phyloP scores from a whole-genome alignment of 2,329 filamentous ascomycete species.

The Cadophora sp. region DNA sequence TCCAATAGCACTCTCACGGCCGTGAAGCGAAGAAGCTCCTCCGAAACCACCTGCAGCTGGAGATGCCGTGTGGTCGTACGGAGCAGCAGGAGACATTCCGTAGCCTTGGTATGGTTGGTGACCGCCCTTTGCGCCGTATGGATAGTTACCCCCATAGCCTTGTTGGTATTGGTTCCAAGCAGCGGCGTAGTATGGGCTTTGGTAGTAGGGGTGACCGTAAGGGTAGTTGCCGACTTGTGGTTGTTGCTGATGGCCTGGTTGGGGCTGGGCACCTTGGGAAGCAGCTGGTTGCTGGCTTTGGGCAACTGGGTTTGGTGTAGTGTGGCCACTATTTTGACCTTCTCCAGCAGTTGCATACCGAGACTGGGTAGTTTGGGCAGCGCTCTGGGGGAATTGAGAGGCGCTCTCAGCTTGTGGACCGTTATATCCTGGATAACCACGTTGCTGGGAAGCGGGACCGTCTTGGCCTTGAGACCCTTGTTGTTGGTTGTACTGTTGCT shows the following conservation, averaged over 20 bases:
- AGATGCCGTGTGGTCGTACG: slow-evolving; percentile 46
- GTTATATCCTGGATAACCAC: slow-evolving; percentile 79
- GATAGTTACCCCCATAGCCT: slow-evolving; percentile 47
- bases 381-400: slow-evolving; percentile 76
- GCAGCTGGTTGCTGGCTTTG: slow-evolving; percentile 57
- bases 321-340: slow-evolving; percentile 84
- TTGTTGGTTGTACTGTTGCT: slow-evolving; percentile 60
- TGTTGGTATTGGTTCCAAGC: slow-evolving; percentile 62
- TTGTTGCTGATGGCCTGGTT: slow-evolving; percentile 57
- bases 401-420: slow-evolving; percentile 68
- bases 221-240: slow-evolving; percentile 57
- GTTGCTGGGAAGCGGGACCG: slow-evolving; percentile 72
- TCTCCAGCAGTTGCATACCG: slow-evolving; percentile 69
- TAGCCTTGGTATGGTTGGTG: slow-evolving; percentile 46
- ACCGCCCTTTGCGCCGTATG: slow-evolving; percentile 46
- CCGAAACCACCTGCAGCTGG: slow-evolving; percentile 45
- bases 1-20: slow-evolving; percentile 45
- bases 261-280: slow-evolving; percentile 51
- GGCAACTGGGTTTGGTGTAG: slow-evolving; percentile 82
- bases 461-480: slow-evolving; percentile 71
- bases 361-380: slow-evolving; percentile 65
- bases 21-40: slow-evolving; percentile 44
- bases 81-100: slow-evolving; percentile 45
- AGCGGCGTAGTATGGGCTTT: slow-evolving; percentile 67
- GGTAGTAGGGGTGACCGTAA: slow-evolving; percentile 65